phyloP scores from a whole-genome alignment of 176 grass and related monocot genomes.

The Oropetium thomaeum region DNA sequence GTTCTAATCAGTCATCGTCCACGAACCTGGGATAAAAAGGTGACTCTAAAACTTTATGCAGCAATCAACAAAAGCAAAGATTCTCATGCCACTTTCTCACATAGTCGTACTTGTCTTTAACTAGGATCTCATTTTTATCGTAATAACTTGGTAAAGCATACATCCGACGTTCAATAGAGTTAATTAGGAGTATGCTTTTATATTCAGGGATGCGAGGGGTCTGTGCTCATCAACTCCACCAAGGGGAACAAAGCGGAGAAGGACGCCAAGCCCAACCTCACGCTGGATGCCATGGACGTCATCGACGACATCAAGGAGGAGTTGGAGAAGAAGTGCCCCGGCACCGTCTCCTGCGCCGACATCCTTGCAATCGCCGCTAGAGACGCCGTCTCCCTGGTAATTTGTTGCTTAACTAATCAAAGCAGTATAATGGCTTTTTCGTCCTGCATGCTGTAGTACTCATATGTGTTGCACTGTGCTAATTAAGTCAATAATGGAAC shows the following conservation, averaged over 20 bases:
- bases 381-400: conserved; percentile 51
- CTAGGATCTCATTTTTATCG: too few species aligned
- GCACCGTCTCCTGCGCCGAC: conserved; percentile 79
- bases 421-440: too few species aligned
- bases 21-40: not conserved
- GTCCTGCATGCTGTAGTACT: too few species aligned
- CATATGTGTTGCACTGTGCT: too few species aligned
- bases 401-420: too few species aligned
- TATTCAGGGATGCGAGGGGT: conserved; percentile 53
- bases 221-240: conserved; percentile 56
- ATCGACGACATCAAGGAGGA: conserved; percentile 45
- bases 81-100: not conserved
- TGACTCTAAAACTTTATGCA: not conserved
- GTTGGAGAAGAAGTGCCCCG: conserved; percentile 51
- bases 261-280: conserved; percentile 55
- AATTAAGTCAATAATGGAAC: too few species aligned
- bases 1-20: not conserved
- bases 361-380: conserved; percentile 57
- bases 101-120: too few species aligned
- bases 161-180: too few species aligned
- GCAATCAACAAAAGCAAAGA: not conserved
- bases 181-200: too few species aligned
- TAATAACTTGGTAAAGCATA: too few species aligned
- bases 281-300: conserved; percentile 34
- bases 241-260: conserved; percentile 37